Evolutionary conservation across 805 yeast genomes (phyloP).

Genomic region (Babjeviella inositovora): DNA sequence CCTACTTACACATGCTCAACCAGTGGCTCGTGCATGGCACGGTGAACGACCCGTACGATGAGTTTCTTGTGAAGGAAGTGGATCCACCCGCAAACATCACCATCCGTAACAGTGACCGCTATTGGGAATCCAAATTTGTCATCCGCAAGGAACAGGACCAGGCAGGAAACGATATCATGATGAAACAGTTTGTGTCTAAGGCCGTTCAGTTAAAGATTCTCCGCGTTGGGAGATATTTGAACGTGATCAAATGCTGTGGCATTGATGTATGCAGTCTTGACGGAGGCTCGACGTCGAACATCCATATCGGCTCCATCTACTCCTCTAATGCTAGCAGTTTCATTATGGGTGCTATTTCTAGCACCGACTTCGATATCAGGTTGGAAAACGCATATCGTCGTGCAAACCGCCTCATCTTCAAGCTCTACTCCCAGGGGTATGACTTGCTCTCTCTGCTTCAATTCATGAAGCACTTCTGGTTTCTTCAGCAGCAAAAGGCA

Average conservation of each 20-base stretch:
- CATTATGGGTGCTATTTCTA: no score
- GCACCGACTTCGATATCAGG: conserved; percentile 31
- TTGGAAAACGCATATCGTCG: conserved; percentile 45
- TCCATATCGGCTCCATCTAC: no score
- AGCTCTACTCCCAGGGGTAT: conserved; percentile 45
- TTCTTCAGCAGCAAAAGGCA: no score
- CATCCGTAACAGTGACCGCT: conserved; percentile 32
- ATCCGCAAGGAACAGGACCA: no score
- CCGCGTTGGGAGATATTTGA: conserved; percentile 72
- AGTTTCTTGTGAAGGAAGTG: conserved; percentile 61
- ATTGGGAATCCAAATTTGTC: conserved; percentile 65
- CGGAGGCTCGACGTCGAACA: no score
- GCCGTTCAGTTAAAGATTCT: conserved; percentile 49
- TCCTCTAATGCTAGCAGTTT: no score
- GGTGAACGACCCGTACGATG: conserved; percentile 66
- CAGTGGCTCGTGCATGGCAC: conserved; percentile 69
- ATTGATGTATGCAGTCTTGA: conserved; percentile 9
- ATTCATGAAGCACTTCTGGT: no score
- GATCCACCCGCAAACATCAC: conserved; percentile 9
- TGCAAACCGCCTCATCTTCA: conserved; percentile 48
- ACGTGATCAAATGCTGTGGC: conserved; percentile 53
- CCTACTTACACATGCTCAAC: conserved; percentile 54
- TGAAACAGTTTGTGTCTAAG: conserved; percentile 40
- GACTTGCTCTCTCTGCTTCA: no score
- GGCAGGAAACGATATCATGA: conserved; percentile 73